Base-by-base conservation (phyloP, 2,329 filamentous ascomycete species). In the Sporothrix brasiliensis region DNA sequence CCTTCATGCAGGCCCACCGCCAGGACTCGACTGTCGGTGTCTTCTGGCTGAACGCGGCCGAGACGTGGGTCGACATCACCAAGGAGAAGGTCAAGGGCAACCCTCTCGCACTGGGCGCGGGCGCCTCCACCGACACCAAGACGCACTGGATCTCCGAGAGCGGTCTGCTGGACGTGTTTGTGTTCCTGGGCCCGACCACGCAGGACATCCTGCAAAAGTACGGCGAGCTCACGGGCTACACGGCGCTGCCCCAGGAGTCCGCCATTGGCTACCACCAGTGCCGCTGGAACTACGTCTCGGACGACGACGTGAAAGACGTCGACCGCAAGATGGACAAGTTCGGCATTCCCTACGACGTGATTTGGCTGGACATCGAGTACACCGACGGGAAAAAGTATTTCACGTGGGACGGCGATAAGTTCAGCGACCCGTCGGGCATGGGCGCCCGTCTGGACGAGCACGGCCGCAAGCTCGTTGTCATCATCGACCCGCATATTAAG, bases 311-410 rank as follows among this genome's bases (percentile, higher is more conserved):
- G 71, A 96, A 92, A 79, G 94, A 98, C 77, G 94, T 99, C 54
- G 94, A 98, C 79, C 89, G 92, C 74, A 97, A 96, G 79, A 97
- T 99, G 83, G 94, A 98, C 83, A 96, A 95, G 82, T 88, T 90
- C 81, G 90, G 92, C 78, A 97, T 99, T 69, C 95, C 95, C 0
- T 99, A 98, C 82, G 95, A 99, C 80, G 92, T 98, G 74, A 99
- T 99, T 76, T 99, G 95, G 95, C 89, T 99, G 21, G 95, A 99
- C 76, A 92, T 99, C 75, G 95, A 99, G 81, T 99, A 98, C 80
- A 96, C 94, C 0, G 92, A 99, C 72, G 93, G 91, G 79, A 94
- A 95, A 81, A 96, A 97, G 82, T 99, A 99, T 83, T 99, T 99
- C 79, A 97, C 94, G 0, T 99, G 93, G 92, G 94, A 99, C 77